Evolutionary conservation across 305 asterid species (phyloP).

Genomic region (Fraxinus dipetala): DNA sequence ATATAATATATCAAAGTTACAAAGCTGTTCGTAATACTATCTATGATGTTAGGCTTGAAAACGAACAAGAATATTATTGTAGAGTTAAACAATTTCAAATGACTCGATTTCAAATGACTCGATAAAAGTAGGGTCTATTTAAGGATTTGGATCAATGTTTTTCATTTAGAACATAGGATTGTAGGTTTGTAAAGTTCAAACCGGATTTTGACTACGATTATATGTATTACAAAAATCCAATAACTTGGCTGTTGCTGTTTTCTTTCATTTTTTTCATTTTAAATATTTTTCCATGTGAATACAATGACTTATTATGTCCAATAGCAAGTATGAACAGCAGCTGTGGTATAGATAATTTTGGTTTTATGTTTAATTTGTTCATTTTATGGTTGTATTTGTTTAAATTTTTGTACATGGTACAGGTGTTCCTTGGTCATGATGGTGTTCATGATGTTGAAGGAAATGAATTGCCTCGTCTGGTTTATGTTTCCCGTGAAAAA

Average conservation of each 20-base stretch:
- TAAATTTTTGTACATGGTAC: constrained; percentile 15
- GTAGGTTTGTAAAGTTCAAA: background rate
- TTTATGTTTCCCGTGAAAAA: too few relatives aligned
- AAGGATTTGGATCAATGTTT: background rate
- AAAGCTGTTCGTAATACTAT: constrained; percentile 2
- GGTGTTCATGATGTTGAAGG: too few relatives aligned
- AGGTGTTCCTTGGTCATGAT: constrained; percentile 30
- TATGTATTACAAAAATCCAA: background rate
- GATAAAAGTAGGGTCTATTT: background rate
- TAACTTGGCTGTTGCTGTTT: background rate
- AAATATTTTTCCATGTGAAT: background rate
- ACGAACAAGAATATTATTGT: background rate
- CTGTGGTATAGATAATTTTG: background rate
- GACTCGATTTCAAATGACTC: background rate
- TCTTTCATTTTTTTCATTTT: background rate
- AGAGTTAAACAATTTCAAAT: background rate
- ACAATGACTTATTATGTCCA: background rate
- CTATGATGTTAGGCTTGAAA: background rate
- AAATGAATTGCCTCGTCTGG: too few relatives aligned
- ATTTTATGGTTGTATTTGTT: constrained; percentile 1
- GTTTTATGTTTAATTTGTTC: background rate
- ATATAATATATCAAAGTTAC: background rate
- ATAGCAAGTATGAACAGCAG: background rate
- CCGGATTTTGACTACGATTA: background rate
- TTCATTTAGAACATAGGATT: background rate